Conservation (phyloP, 192 early-diverging fungal genomes). For the Coemansia sp. region DNA sequence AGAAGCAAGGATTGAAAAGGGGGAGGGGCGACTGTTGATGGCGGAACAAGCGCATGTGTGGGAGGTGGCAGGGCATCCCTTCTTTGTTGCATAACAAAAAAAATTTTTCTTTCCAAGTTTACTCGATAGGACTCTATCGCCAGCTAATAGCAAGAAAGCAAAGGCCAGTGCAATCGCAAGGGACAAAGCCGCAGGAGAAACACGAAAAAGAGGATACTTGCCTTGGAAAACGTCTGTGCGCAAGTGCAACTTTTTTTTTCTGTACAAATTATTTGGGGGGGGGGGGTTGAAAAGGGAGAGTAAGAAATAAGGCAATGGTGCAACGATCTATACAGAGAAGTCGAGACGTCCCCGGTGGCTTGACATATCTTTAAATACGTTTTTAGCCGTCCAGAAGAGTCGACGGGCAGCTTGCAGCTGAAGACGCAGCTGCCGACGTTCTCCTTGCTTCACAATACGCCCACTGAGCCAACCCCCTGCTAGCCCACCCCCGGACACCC, state of each 20-base stretch:
- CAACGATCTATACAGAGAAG: neutral
- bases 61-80: neutral
- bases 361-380: slow-evolving; percentile 13
- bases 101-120: neutral
- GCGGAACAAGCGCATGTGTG: slow-evolving; percentile 10
- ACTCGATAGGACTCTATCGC: neutral
- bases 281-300: neutral
- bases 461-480: neutral
- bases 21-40: slow-evolving; percentile 2
- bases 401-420: slow-evolving; percentile 5
- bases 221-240: slow-evolving; percentile 13
- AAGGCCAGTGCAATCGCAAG: neutral
- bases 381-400: slow-evolving; percentile 10
- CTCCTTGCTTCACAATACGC: neutral
- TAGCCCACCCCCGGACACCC: neutral
- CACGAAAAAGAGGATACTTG: neutral
- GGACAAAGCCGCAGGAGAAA: neutral
- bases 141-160: neutral
- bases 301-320: neutral
- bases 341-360: neutral
- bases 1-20: slow-evolving; percentile 3
- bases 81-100: neutral
- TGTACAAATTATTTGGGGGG: slow-evolving; percentile 9
- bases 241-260: slow-evolving; percentile 6
- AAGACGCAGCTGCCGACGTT: neutral